Evolutionary conservation across 1,284 basidiomycete species (phyloP), one percentile per base, ranked within the genome.

Genomic region (Rhodotorula glutinis): DNA sequence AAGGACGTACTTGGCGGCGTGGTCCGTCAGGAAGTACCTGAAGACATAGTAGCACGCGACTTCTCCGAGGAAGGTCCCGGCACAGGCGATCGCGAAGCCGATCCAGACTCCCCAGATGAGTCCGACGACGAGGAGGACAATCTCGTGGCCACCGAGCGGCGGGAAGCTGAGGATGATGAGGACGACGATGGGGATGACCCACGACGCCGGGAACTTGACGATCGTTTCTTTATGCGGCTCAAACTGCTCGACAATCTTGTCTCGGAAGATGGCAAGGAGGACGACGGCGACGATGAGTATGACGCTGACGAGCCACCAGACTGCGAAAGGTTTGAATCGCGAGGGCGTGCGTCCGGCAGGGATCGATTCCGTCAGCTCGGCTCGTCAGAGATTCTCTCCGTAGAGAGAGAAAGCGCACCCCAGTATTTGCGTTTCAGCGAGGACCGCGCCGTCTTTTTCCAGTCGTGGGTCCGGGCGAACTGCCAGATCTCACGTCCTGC

Each of bases 161-260:
- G 80, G 80, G 73, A 81, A 80, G 16, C 76, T 78, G 51, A 81
- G 72, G 49, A 80, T 75, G 64, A 80, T 75, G 43, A 80, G 74
- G 38, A 78, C 73, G 10, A 70, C 75, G 38, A 78, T 76, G 4
- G 79, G 78, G 19, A 78, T 75, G 29, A 75, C 44, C 72, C 76
- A 80, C 10, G 77, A 77, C 17, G 64, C 75, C n/a, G 63, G 57
- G 14, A 60, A 49, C 30, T 70, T 33, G 53, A 68, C 41, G 25
- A 72, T 72, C 40, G 30, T 38, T 0, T 62, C 56, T 41, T 66
- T 67, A 55, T 67, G 67, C 21, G 70, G 71, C 43, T 70, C 71
- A n/a, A 47, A 53, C 43, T 59, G 57, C 27, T 60, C 52, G 56
- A 69, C 64, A 47, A 71, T 69, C 40, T 52, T 57, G 53, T 71